Evolutionary conservation across 1,284 basidiomycete species (phyloP).

Genomic region (Termitomyces sp.): DNA sequence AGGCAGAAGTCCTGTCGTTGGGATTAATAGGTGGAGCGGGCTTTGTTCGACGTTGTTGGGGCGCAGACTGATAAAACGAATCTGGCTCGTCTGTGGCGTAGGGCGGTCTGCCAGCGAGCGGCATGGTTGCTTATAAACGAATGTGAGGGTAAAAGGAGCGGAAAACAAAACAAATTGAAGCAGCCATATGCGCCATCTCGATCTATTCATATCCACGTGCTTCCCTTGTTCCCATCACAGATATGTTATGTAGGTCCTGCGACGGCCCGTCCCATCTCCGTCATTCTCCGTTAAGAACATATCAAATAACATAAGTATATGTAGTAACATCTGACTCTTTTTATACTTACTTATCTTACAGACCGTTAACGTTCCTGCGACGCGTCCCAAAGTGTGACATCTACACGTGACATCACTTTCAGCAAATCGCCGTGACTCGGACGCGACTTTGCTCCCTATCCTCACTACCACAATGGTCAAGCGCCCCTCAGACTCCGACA

Average conservation of each 20-base stretch:
- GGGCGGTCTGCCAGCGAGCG: constrained; percentile 59
- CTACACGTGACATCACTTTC: constrained; percentile 1
- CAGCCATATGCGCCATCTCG: no score
- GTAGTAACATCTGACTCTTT: no score
- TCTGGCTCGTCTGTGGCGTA: constrained; percentile 67
- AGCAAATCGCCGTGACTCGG: background rate
- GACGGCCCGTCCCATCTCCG: no score
- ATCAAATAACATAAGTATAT: no score
- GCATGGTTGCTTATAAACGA: constrained; percentile 25
- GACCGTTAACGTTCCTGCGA: no score
- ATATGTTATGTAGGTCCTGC: no score
- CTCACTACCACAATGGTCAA: constrained; percentile 31
- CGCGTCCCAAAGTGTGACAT: background rate
- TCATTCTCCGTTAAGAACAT: no score
- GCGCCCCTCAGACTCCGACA: constrained; percentile 30
- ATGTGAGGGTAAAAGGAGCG: constrained; percentile 4
- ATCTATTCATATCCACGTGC: background rate
- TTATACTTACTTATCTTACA: no score
- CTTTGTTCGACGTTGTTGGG: constrained; percentile 32
- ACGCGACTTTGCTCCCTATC: background rate
- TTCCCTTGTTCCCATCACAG: constrained; percentile 10
- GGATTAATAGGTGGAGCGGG: constrained; percentile 36
- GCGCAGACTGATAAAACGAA: constrained; percentile 47
- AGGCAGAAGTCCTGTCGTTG: constrained; percentile 50
- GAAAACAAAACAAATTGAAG: constrained; percentile 1